Percentiles rank a stretch among this genome's conserved stretches.
Conservation (phyloP, 495 filamentous ascomycete species). For the Aspergillus bertholletiae region DNA sequence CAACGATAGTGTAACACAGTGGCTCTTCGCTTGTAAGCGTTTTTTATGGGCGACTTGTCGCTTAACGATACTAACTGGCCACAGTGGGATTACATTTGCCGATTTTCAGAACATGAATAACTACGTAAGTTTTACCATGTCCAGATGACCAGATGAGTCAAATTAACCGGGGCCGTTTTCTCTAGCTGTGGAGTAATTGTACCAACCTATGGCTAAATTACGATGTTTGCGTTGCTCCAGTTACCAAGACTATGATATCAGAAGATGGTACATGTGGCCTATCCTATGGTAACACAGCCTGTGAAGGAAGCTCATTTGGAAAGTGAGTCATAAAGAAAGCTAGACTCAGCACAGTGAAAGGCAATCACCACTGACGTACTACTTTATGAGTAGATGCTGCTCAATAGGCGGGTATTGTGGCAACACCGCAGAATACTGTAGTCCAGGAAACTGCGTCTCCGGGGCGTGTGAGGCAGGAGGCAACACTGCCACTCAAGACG, state of each 20-base stretch:
- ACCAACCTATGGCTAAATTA: conserved; percentile 6
- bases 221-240: conserved; percentile 8
- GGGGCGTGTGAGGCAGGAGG: neutral
- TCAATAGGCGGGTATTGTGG: conserved; percentile 4
- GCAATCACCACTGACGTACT: no score
- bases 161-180: no score
- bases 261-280: conserved; percentile 2
- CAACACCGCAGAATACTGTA: conserved; percentile 1
- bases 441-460: conserved; percentile 3
- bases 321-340: no score
- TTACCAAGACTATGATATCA: neutral
- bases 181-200: conserved; percentile 4
- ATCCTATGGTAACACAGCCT: conserved; percentile 3
- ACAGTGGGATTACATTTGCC: conserved; percentile 4
- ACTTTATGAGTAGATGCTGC: no score
- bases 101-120: conserved; percentile 3
- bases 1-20: conserved; percentile 5
- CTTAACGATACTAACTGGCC: no score
- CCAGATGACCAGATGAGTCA: no score
- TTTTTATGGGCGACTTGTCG: no score
- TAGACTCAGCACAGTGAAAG: no score
- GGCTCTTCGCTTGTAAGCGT: conserved; percentile 2
- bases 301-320: conserved; percentile 6
- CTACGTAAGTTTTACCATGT: no score
- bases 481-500: neutral